Percentiles rank a stretch among this genome's conserved stretches.
Conservation (phyloP, 208 protist genomes). For the Crithidia acanthocephali region DNA sequence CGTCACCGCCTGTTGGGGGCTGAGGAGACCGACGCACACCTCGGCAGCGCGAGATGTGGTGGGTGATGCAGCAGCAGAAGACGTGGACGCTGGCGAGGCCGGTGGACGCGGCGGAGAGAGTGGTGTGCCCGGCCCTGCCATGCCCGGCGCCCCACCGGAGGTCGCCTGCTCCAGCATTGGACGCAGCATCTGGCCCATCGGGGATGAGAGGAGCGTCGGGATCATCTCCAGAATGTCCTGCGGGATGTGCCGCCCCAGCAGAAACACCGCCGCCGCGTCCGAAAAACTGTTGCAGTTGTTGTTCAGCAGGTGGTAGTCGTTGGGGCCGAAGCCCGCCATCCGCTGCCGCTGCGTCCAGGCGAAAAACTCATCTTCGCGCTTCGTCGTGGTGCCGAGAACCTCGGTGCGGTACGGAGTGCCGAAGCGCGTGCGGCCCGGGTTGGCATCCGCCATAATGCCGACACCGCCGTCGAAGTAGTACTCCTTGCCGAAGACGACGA, state of each 20-base stretch:
- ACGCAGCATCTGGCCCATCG: slow-evolving; percentile 80
- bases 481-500: slow-evolving; percentile 92
- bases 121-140: neutral
- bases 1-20: slow-evolving; percentile 34
- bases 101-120: neutral
- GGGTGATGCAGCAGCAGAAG: neutral
- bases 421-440: slow-evolving; percentile 80
- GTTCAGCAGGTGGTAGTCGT: slow-evolving; percentile 89
- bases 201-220: slow-evolving; percentile 69
- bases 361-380: slow-evolving; percentile 66
- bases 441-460: slow-evolving; percentile 52
- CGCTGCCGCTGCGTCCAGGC: slow-evolving; percentile 48
- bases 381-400: slow-evolving; percentile 59
- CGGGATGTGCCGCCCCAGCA: slow-evolving; percentile 67
- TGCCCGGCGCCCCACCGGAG: slow-evolving; percentile 11
- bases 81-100: neutral
- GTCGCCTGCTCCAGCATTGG: slow-evolving; percentile 81
- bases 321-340: slow-evolving; percentile 54
- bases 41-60: neutral
- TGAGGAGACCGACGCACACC: slow-evolving; percentile 37
- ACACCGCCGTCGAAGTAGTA: slow-evolving; percentile 94
- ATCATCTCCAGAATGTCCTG: slow-evolving; percentile 84
- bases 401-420: slow-evolving; percentile 67
- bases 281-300: slow-evolving; percentile 97
- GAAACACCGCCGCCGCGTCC: slow-evolving; percentile 73